phyloP scores from a whole-genome alignment of 2,329 filamentous ascomycete species.

The Fusarium metavorans region DNA sequence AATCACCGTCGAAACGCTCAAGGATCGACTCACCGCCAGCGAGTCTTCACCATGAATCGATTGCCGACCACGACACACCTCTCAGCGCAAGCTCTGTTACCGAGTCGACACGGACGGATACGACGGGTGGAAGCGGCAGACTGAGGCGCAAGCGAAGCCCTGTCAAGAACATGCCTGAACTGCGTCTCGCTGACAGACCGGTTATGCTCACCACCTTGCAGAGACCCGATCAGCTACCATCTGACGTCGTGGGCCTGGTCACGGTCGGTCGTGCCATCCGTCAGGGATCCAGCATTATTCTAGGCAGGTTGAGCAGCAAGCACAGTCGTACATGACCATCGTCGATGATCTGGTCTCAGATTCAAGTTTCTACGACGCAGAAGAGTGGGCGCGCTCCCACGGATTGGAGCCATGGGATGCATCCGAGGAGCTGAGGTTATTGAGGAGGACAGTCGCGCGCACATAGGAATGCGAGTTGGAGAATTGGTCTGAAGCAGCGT shows the following conservation, averaged over 20 bases:
- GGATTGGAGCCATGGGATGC: neutral
- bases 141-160: neutral
- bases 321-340: neutral
- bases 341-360: neutral
- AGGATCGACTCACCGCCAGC: neutral
- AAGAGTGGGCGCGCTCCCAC: neutral
- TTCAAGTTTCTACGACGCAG: neutral
- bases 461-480: neutral
- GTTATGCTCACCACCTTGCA: neutral
- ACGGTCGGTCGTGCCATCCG: neutral
- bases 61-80: neutral
- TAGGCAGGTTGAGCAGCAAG: neutral
- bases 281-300: neutral
- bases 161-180: neutral
- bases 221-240: neutral
- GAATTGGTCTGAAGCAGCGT: neutral
- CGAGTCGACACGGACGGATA: neutral
- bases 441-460: neutral
- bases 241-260: neutral
- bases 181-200: neutral
- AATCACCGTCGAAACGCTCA: neutral
- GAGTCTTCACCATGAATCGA: neutral
- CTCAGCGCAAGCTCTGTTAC: neutral
- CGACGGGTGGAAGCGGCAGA: neutral
- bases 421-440: neutral